phyloP scores from a whole-genome alignment of 2,329 filamentous ascomycete species.

The Epichloe glyceriae region DNA sequence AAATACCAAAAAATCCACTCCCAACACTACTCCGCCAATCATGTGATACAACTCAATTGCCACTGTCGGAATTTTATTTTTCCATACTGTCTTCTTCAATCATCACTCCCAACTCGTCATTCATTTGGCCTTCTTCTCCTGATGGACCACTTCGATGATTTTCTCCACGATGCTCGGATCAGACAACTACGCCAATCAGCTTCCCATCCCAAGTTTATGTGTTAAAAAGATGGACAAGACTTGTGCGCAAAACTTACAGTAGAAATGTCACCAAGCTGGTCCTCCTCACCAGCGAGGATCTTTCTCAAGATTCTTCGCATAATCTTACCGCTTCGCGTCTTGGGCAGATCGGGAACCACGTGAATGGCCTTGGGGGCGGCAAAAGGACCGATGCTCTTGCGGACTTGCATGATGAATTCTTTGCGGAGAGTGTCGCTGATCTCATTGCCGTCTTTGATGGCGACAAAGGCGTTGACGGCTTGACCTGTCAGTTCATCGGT shows the following conservation, averaged over 20 bases:
- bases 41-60: neutral
- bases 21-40: neutral
- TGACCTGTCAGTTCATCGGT: slow-evolving; percentile 90
- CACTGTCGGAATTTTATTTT: neutral
- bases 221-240: neutral
- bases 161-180: slow-evolving; percentile 81
- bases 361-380: slow-evolving; percentile 90
- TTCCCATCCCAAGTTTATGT: no score
- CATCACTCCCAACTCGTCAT: neutral
- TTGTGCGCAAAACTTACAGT: slow-evolving; percentile 49
- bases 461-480: slow-evolving; percentile 92
- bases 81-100: neutral
- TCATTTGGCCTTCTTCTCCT: slow-evolving; percentile 31
- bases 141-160: slow-evolving; percentile 74
- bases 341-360: slow-evolving; percentile 85
- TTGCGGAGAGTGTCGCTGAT: slow-evolving; percentile 71
- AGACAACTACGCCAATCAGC: slow-evolving; percentile 48
- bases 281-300: slow-evolving; percentile 93
- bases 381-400: slow-evolving; percentile 95
- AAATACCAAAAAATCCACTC: no score
- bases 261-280: slow-evolving; percentile 84
- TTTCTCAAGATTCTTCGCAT: slow-evolving; percentile 96
- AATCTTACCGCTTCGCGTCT: slow-evolving; percentile 97
- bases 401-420: slow-evolving; percentile 86
- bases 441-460: slow-evolving; percentile 76